Conservation (phyloP, 306 rosid species). For the Pyrus communis region DNA sequence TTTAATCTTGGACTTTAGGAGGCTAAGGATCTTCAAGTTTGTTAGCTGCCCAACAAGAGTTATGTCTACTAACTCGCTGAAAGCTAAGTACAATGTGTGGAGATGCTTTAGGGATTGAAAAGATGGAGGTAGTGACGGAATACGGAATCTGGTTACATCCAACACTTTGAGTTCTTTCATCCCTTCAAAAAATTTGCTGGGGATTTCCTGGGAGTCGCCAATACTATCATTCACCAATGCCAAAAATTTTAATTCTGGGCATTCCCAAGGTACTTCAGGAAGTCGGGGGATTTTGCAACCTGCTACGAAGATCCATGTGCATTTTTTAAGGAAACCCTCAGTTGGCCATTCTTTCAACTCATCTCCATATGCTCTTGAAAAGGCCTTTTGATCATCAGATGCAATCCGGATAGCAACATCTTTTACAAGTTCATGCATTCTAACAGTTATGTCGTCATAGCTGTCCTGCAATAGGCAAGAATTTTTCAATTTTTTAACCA, state of each 20-base stretch:
- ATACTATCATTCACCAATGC: accelerated
- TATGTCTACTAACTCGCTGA: background rate
- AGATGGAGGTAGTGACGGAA: too few relatives aligned
- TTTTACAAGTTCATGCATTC: too few relatives aligned
- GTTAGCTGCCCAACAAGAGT: background rate
- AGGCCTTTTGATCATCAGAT: too few relatives aligned
- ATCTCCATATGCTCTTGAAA: too few relatives aligned
- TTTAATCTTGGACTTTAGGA: background rate
- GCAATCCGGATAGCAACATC: too few relatives aligned
- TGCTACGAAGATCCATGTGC: too few relatives aligned
- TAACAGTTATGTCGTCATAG: accelerated
- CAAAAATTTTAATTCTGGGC: slow-evolving; percentile 5
- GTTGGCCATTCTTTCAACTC: too few relatives aligned
- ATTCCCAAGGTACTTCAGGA: background rate
- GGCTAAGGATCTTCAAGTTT: background rate
- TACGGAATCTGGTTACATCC: accelerated
- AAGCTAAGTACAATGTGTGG: too few relatives aligned
- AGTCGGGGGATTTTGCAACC: background rate
- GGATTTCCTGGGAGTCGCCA: background rate
- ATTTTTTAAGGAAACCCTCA: too few relatives aligned
- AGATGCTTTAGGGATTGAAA: too few relatives aligned
- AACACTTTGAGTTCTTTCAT: background rate
- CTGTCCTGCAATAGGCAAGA: too few relatives aligned
- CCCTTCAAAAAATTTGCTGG: slow-evolving; percentile 7
- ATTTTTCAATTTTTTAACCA: too few relatives aligned